phyloP scores from a whole-genome alignment of 805 yeast species.

The Candida corydali region DNA sequence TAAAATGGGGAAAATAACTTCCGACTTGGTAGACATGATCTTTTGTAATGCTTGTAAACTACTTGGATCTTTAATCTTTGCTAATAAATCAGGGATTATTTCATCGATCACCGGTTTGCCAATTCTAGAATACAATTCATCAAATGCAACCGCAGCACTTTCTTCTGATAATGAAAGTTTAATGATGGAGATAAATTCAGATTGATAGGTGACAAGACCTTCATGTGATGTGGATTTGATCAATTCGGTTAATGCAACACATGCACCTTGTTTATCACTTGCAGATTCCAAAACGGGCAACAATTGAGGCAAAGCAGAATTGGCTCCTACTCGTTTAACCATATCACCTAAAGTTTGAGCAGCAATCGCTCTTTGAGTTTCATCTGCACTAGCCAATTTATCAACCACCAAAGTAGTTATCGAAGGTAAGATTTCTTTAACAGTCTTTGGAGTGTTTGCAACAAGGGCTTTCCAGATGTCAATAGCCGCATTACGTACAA shows the following conservation, averaged over 20 bases:
- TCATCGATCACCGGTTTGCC: constrained; percentile 88
- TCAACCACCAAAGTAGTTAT: constrained; percentile 76
- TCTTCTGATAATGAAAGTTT: constrained; percentile 77
- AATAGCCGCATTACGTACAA: constrained; percentile 83
- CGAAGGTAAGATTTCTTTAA: constrained; percentile 85
- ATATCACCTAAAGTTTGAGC: constrained; percentile 93
- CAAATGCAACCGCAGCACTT: constrained; percentile 90
- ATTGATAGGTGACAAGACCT: constrained; percentile 61
- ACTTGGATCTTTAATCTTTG: constrained; percentile 64
- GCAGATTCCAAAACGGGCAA: constrained; percentile 83
- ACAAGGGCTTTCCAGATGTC: constrained; percentile 97
- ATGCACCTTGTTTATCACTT: constrained; percentile 94
- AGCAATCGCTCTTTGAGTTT: constrained; percentile 76
- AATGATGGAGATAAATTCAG: constrained; percentile 66
- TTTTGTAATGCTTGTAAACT: constrained; percentile 89
- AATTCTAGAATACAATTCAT: constrained; percentile 72
- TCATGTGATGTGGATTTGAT: constrained; percentile 67
- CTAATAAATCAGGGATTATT: constrained; percentile 77
- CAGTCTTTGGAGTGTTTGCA: constrained; percentile 91
- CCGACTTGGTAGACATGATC: constrained; percentile 86
- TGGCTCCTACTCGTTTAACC: constrained; percentile 89
- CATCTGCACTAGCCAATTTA: constrained; percentile 79
- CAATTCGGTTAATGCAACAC: constrained; percentile 86
- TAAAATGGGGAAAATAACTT: constrained; percentile 88
- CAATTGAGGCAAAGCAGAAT: constrained; percentile 76